phyloP scores from a whole-genome alignment of 192 early-diverging fungal species.

The Backusella sp. region DNA sequence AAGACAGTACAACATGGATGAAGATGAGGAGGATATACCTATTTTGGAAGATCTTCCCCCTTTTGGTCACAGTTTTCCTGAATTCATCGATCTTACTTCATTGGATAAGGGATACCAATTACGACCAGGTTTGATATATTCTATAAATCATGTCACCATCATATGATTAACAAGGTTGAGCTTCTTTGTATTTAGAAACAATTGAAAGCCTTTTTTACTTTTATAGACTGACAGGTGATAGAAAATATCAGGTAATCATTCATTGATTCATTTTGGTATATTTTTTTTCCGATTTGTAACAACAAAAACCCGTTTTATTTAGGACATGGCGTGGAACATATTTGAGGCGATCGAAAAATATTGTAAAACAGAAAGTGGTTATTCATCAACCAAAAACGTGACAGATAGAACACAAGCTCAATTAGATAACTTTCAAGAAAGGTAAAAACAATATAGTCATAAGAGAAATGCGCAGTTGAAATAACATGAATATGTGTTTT shows the following conservation, averaged over 20 bases:
- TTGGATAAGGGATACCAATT: constrained; percentile 37
- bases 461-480: not conserved
- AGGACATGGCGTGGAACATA: constrained; percentile 68
- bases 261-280: not conserved
- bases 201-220: constrained; percentile 74
- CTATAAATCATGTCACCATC: not conserved
- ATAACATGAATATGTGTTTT: not conserved
- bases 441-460: constrained; percentile 18
- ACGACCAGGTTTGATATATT: constrained; percentile 44
- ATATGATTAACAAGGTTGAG: not conserved
- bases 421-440: constrained; percentile 25
- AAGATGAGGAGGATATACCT: not conserved
- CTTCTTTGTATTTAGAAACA: constrained; percentile 49
- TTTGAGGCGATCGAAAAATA: constrained; percentile 33
- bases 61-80: constrained; percentile 4
- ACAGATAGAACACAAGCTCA: not conserved
- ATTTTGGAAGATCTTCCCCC: not conserved
- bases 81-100: not conserved
- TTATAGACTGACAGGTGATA: constrained; percentile 73
- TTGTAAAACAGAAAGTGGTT: constrained; percentile 29
- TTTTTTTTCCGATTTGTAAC: not conserved
- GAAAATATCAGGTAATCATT: constrained; percentile 43
- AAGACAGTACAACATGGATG: not conserved
- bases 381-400: constrained; percentile 20
- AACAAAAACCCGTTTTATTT: constrained; percentile 40